Evolutionary conservation across 345 rosid species (phyloP), one percentile per base, ranked within the genome.

Genomic region (Hypericum androsaemum): DNA sequence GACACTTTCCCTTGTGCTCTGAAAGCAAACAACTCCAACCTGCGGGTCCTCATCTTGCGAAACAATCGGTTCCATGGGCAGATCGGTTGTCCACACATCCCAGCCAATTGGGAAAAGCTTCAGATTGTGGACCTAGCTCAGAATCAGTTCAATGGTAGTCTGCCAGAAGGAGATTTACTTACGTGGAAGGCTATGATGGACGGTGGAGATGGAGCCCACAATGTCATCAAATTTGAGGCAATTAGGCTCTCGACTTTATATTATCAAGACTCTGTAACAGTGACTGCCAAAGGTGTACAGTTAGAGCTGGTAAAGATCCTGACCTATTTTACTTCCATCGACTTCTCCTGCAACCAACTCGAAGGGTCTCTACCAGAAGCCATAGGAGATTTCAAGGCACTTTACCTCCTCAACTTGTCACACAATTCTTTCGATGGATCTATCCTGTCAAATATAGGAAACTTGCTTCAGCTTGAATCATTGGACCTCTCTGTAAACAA

Each of bases 401-500:
- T 22, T 22, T 22, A 22, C 32, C 32, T 22, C 65, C 39, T 46
- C 43, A 5, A 36, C 41, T 50, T 36, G 5, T 47, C 41, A 6
- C 12, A 57, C 43, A 10, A 16, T 13, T 37, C 50, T 51, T 57
- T n/a, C 11, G 57, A 52, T 43, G 10, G 17, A 16, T 40, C 3
- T 44, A 45, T 11, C 1, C 39, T 43, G 42, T 52, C 10, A 52
- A 51, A 22, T 10, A 11, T 35, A 12, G 4, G 11, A 6, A 39
- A 9, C 15, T 50, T 13, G 52, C 41, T 13, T 32, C 14, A 42
- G 14, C 53, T 42, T 39, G 28, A 39, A 1, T 55, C 6, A 14
- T 16, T 14, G 51, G 56, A 74, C 22, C 45, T 80, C 16, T 80
- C 80, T 3, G 7, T 0, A 0, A 75, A 73, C 64, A 13, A 5